These are phyloP conservation scores for Aureobasidium pullulans DNA, from an alignment of 2,329 filamentous ascomycete species.

Conservation along the genomic window DNA sequence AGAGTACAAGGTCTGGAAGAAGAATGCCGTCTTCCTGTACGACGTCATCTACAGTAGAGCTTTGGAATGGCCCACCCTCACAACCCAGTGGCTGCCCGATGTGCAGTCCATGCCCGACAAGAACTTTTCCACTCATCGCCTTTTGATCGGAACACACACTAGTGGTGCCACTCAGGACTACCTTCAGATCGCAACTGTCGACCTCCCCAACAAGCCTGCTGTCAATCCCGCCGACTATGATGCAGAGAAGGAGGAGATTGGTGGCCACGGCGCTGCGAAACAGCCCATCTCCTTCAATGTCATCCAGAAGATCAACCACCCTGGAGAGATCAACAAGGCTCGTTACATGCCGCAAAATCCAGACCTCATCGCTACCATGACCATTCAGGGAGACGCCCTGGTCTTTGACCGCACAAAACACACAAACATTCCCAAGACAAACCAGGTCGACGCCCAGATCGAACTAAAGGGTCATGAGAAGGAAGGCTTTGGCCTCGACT, in stretches of 20 bases:
- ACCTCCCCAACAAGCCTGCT: conserved; percentile 70
- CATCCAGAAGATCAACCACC: conserved; percentile 92
- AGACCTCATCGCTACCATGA: conserved; percentile 90
- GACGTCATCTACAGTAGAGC: conserved; percentile 95
- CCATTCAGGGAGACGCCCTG: conserved; percentile 77
- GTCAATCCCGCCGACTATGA: conserved; percentile 81
- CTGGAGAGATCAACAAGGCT: conserved; percentile 96
- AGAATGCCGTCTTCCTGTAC: conserved; percentile 97
- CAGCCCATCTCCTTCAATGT: conserved; percentile 83
- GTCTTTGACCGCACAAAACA: conserved; percentile 97
- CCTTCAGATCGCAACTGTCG: conserved; percentile 87
- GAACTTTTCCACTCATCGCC: conserved; percentile 77
- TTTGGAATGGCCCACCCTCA: conserved; percentile 93
- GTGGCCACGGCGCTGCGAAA: conserved; percentile 74
- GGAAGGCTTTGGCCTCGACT: conserved; percentile 88
- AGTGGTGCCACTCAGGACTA: conserved; percentile 81
- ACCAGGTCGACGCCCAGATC: conserved; percentile 70
- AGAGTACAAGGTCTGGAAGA: conserved; percentile 99
- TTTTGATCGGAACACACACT: conserved; percentile 92
- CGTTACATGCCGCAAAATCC: conserved; percentile 97
- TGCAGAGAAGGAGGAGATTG: conserved; percentile 85
- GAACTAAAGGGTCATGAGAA: conserved; percentile 76
- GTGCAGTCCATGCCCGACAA: conserved; percentile 79
- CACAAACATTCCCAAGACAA: conserved; percentile 57
- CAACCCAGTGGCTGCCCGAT: conserved; percentile 96